Evolutionary conservation across 1,284 basidiomycete species (phyloP).

Genomic region (Sparassis latifolia): DNA sequence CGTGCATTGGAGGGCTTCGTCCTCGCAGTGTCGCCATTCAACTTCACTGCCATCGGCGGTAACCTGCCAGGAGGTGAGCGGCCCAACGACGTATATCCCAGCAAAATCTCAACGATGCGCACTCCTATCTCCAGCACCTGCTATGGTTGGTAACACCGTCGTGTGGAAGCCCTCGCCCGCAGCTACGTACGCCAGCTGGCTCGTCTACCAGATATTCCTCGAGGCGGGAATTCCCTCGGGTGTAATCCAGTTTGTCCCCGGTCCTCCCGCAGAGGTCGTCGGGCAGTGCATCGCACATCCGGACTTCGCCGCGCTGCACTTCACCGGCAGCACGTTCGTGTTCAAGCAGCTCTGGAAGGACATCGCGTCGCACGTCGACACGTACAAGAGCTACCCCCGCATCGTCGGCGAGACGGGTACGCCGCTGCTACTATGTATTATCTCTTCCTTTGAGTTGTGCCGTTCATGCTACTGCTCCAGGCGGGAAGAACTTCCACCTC

Average conservation of each 20-base stretch:
- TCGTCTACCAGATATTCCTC: slow-evolving; percentile 85
- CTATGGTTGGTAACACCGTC: slow-evolving; percentile 91
- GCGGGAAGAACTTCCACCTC: slow-evolving; percentile 98
- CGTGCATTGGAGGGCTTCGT: slow-evolving; percentile 97
- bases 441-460: not conserved
- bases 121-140: slow-evolving; percentile 54
- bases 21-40: slow-evolving; percentile 96
- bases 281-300: slow-evolving; percentile 76
- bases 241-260: slow-evolving; percentile 97
- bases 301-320: slow-evolving; percentile 87
- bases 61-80: slow-evolving; percentile 73
- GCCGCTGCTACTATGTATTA: not conserved
- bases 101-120: too few relatives aligned
- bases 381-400: slow-evolving; percentile 85
- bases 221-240: slow-evolving; percentile 94
- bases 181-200: slow-evolving; percentile 93
- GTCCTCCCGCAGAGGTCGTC: slow-evolving; percentile 77
- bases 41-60: slow-evolving; percentile 96
- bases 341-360: slow-evolving; percentile 97
- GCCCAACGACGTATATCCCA: too few relatives aligned
- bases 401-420: slow-evolving; percentile 88
- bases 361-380: slow-evolving; percentile 84
- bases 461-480: slow-evolving; percentile 22
- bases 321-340: slow-evolving; percentile 93
- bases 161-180: slow-evolving; percentile 98